Base-by-base conservation (phyloP, 2,329 filamentous ascomycete species). In the Aspergillus sp. region DNA sequence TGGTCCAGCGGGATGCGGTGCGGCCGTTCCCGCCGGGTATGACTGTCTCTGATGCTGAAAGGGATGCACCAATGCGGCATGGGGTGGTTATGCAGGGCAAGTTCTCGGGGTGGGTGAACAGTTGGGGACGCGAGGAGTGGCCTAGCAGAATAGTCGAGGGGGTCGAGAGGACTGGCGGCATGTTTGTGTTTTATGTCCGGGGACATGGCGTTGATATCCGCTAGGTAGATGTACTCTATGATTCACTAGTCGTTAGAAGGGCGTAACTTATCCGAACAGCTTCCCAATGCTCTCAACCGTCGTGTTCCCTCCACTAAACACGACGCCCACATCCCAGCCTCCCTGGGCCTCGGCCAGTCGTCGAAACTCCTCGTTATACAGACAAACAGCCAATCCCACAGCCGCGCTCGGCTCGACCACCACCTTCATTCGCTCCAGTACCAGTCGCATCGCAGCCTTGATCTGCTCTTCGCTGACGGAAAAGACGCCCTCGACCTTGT, bases 341-440 rank as follows among this genome's bases (percentile, higher is more conserved):
- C 73, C 67, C 32, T 75, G 69, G 0, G 67, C 82, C 57, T 88
- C 82, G 8, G 88, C 81, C 58, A 80, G 58, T 8, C 51, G 55
- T 36, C 85, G 66, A 41, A 95, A 95, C 3, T 86, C 84, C 60
- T 93, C 84, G 55, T 94, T 82, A 44, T 76, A 95, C 44, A 96
- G 63, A 32, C 78, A 80, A 5, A 84, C 82, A 0, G 89, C 91
- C 38, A 96, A 58, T 1, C 78, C 75, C n/a, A 95, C 88, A 2
- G 80, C 86, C 0, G 82, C 76, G 58, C 81, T 88, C 14, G 89
- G 89, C 68, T 96, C 89, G 8, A 95, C 78, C 14, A 95, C 77
- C 29, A 93, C 64, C 74, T 96, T 95, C 70, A 91, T 77, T 36
- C 88, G 67, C 72, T 96, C 89, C 41, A 88, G 64, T 20, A 93